Conservation (phyloP, 768 basidiomycete species). For the Podaxis pistillaris region DNA sequence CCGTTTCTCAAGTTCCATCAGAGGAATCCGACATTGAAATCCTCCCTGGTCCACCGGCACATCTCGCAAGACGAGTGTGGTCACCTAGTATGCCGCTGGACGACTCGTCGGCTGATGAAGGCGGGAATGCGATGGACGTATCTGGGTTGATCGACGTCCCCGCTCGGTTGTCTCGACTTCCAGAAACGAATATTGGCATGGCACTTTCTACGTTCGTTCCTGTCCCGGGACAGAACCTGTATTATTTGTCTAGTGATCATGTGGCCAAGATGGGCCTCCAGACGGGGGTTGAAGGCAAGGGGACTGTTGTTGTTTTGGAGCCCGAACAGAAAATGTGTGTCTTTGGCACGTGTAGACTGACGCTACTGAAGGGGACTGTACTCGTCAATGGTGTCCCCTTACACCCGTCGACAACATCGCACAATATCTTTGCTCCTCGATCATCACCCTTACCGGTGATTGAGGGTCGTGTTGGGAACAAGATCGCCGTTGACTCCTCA, state of each 20-base stretch:
- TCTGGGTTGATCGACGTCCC: constrained; percentile 20
- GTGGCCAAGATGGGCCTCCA: constrained; percentile 20
- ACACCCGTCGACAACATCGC: constrained; percentile 32
- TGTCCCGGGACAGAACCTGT: constrained; percentile 40
- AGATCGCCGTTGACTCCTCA: constrained; percentile 5
- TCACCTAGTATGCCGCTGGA: constrained; percentile 54
- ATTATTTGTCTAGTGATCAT: constrained; percentile 42
- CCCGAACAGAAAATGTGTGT: constrained; percentile 57
- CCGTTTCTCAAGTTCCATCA: constrained; percentile 16
- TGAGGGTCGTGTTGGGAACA: constrained; percentile 19
- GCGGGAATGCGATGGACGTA: constrained; percentile 28
- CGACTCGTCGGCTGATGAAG: constrained; percentile 48
- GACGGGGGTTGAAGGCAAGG: constrained; percentile 22
- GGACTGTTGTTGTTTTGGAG: constrained; percentile 42
- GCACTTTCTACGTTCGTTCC: constrained; percentile 53
- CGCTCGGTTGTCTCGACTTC: background rate
- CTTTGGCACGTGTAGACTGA: constrained; percentile 63
- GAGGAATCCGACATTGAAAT: constrained; percentile 3
- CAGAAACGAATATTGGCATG: background rate
- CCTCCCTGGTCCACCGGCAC: constrained; percentile 16
- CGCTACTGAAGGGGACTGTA: constrained; percentile 62
- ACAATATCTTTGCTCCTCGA: constrained; percentile 72
- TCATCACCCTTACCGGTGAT: constrained; percentile 73
- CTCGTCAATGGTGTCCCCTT: constrained; percentile 56
- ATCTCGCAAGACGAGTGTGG: constrained; percentile 41